These are phyloP conservation scores for Leptomonas pyrrhocoris DNA, from an alignment of 208 protist species.

Conservation along the genomic window DNA sequence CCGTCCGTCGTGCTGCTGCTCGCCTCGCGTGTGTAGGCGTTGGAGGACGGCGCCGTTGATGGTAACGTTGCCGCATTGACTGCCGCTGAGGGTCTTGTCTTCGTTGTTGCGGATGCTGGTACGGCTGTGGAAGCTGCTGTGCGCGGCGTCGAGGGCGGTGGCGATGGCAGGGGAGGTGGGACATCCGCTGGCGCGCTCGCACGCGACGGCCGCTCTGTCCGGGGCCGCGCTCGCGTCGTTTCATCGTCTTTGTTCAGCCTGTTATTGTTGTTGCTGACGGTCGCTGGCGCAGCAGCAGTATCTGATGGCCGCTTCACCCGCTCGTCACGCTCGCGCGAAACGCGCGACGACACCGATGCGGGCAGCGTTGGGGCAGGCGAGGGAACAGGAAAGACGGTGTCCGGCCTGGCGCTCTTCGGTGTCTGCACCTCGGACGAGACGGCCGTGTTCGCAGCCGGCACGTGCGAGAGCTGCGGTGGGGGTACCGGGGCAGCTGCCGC, in stretches of 20 bases:
- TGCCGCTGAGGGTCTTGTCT: not conserved
- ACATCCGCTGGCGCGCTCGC: conserved; percentile 14
- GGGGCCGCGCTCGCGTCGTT: not conserved
- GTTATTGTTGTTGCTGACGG: not conserved
- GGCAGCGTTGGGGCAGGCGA: conserved; percentile 3
- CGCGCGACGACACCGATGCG: not conserved
- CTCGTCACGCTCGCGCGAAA: not conserved
- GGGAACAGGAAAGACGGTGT: conserved; percentile 6
- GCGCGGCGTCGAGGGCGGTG: conserved; percentile 9
- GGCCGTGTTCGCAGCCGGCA: not conserved
- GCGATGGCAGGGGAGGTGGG: conserved; percentile 15
- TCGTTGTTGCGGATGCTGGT: not conserved
- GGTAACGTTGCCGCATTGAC: not conserved
- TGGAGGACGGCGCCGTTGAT: not conserved
- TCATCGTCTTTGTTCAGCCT: not conserved
- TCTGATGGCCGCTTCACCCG: not conserved
- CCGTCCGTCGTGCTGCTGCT: conserved; percentile 13
- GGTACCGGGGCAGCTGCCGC: not conserved
- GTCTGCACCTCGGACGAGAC: conserved; percentile 5
- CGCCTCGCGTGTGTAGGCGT: conserved; percentile 4
- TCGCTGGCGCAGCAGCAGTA: not conserved
- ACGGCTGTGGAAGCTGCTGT: not conserved
- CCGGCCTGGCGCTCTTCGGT: conserved; percentile 12
- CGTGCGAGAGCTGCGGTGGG: not conserved
- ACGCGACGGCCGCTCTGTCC: conserved; percentile 3